phyloP scores from a whole-genome alignment of 441 rosid genomes.

The Erodium trifolium region DNA sequence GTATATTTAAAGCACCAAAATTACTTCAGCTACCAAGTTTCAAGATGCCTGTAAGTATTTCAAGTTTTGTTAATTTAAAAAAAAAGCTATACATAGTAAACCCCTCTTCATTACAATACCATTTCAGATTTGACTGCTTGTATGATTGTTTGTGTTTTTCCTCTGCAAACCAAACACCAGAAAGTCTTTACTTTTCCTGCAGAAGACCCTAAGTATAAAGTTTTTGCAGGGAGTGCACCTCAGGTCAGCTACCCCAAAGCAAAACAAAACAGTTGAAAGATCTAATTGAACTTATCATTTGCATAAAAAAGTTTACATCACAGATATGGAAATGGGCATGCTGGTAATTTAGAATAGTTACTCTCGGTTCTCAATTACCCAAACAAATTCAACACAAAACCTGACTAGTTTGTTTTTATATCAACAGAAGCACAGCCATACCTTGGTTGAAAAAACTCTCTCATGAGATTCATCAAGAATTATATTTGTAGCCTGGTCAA shows the following conservation, averaged over 20 bases:
- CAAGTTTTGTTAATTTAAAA: background rate
- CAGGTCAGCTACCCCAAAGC: background rate
- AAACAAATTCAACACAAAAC: background rate
- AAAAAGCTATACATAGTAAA: background rate
- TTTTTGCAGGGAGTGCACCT: background rate
- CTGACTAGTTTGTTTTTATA: background rate
- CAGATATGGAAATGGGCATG: background rate
- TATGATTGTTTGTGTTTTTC: background rate
- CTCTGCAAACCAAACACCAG: background rate
- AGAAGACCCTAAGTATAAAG: background rate
- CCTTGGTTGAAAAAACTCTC: constrained; percentile 91
- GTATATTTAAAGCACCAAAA: background rate
- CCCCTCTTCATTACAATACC: background rate
- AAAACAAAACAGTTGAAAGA: background rate
- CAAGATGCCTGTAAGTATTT: background rate
- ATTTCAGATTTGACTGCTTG: background rate
- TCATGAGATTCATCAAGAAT: constrained; percentile 97
- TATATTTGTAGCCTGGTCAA: constrained; percentile 92
- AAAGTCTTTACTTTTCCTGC: background rate
- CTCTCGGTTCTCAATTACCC: background rate
- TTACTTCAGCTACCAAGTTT: background rate
- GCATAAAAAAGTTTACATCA: background rate
- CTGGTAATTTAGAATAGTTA: background rate
- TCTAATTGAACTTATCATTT: background rate
- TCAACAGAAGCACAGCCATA: constrained; percentile 12